Percentiles rank a stretch among this genome's conserved stretches.
These are phyloP conservation scores for Apiotrichum gracile DNA, from an alignment of 1,284 basidiomycete genomes.

Conservation along the genomic window DNA sequence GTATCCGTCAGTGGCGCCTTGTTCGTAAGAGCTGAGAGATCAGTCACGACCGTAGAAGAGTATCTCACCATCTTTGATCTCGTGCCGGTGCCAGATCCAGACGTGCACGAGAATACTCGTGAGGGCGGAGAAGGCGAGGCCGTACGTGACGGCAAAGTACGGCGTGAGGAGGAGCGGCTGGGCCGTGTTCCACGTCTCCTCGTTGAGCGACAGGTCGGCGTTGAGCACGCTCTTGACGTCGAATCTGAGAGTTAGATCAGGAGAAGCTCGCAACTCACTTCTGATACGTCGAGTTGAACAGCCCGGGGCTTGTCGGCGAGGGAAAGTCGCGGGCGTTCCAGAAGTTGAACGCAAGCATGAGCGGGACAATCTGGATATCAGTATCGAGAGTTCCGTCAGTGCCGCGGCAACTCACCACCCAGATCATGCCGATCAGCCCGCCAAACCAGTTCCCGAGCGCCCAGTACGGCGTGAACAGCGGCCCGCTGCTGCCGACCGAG, in stretches of 20 bases:
- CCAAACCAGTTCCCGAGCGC: constrained; percentile 48
- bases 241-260: constrained; percentile 27
- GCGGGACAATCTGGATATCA: constrained; percentile 39
- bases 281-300: constrained; percentile 41
- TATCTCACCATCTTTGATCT: constrained; percentile 44
- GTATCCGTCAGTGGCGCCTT: constrained; percentile 38
- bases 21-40: constrained; percentile 39
- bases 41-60: neutral
- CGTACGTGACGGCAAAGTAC: constrained; percentile 49
- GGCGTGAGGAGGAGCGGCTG: constrained; percentile 51
- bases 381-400: neutral
- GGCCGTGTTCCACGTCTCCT: constrained; percentile 42
- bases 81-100: constrained; percentile 51
- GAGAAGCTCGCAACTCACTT: constrained; percentile 15
- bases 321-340: constrained; percentile 49
- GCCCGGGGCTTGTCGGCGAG: constrained; percentile 35
- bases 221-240: constrained; percentile 46
- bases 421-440: constrained; percentile 48
- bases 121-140: constrained; percentile 50
- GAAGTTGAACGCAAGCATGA: constrained; percentile 49
- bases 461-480: constrained; percentile 52
- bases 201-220: constrained; percentile 48
- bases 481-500: constrained; percentile 48
- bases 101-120: constrained; percentile 51
- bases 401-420: constrained; percentile 39